Percentiles rank a stretch among this genome's conserved stretches.
Evolutionary conservation across 2,329 filamentous ascomycete genomes (phyloP).

Genomic region (Trichophyton simii): DNA sequence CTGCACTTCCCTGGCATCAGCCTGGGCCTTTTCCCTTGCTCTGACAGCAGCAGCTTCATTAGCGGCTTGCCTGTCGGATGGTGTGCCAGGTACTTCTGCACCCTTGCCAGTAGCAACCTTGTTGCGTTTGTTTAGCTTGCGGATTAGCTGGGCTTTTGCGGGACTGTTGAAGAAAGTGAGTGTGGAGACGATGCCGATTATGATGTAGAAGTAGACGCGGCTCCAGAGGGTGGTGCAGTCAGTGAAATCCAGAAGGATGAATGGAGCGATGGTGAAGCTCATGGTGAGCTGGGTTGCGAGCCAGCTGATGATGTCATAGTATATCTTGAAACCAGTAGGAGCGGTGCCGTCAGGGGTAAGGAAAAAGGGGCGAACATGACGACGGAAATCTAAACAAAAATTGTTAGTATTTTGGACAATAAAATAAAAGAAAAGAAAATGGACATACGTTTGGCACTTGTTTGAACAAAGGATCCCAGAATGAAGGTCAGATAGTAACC

Average conservation of each 20-base stretch:
- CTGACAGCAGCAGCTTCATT: neutral
- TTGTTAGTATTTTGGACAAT: neutral
- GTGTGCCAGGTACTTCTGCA: neutral
- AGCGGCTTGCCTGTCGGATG: constrained; percentile 13
- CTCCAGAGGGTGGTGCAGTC: constrained; percentile 66
- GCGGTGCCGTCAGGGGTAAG: constrained; percentile 60
- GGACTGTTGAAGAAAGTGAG: constrained; percentile 71
- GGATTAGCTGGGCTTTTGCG: constrained; percentile 50
- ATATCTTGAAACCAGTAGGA: constrained; percentile 59
- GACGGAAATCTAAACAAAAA: constrained; percentile 60
- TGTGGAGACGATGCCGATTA: constrained; percentile 52
- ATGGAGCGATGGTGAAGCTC: constrained; percentile 70
- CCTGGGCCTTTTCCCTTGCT: constrained; percentile 1
- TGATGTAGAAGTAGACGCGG: constrained; percentile 76
- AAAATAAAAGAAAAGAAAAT: neutral
- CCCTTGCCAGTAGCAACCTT: neutral
- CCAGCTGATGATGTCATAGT: constrained; percentile 72
- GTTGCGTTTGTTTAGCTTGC: constrained; percentile 47
- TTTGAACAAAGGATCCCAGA: constrained; percentile 82
- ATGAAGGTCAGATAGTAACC: constrained; percentile 91
- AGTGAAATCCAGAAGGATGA: constrained; percentile 64
- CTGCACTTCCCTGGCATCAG: constrained; percentile 7
- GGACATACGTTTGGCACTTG: constrained; percentile 69
- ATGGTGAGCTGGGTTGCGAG: constrained; percentile 70
- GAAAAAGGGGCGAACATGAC: constrained; percentile 85